phyloP scores from a whole-genome alignment of 768 basidiomycete species.

The Suillus cothurnatus region DNA sequence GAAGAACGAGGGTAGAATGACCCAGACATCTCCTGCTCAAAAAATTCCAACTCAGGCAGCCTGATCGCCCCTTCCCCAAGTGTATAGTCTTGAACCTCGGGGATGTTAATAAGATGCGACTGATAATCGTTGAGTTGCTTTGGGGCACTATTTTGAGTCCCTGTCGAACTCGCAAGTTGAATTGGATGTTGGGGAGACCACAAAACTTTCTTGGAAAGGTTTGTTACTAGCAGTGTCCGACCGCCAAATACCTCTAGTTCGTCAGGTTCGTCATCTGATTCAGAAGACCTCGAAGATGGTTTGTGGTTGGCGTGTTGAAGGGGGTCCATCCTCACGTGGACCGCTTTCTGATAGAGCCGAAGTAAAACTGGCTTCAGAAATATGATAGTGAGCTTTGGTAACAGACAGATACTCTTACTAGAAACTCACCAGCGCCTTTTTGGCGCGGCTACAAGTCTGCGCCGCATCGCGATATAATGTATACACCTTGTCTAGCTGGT shows the following conservation, averaged over 20 bases:
- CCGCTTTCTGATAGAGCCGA: constrained; percentile 46
- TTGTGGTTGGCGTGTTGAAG: constrained; percentile 18
- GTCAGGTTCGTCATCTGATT: constrained; percentile 19
- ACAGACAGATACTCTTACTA: not conserved
- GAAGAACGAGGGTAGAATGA: not conserved
- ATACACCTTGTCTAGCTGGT: constrained; percentile 49
- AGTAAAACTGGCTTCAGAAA: constrained; percentile 45
- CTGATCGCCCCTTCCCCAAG: constrained; percentile 2
- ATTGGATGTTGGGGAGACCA: not conserved
- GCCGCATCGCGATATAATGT: constrained; percentile 47
- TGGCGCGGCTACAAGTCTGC: constrained; percentile 50
- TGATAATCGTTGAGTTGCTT: constrained; percentile 7
- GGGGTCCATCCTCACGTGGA: constrained; percentile 28
- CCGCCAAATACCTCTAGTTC: constrained; percentile 38
- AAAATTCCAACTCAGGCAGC: constrained; percentile 35
- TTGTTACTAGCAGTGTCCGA: constrained; percentile 30
- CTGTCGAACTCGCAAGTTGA: not conserved
- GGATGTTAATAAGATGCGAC: not conserved
- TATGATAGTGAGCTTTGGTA: not conserved
- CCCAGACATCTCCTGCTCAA: constrained; percentile 39
- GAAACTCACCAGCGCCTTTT: constrained; percentile 46
- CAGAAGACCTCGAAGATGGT: constrained; percentile 14
- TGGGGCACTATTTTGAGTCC: constrained; percentile 1
- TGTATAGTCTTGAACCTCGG: not conserved
- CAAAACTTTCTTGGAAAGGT: constrained; percentile 1